A percentile compares a stretch with the other conserved stretches of the same genome.
Conservation (phyloP, 257 asterid species). For the Gardenia jasminoides region DNA sequence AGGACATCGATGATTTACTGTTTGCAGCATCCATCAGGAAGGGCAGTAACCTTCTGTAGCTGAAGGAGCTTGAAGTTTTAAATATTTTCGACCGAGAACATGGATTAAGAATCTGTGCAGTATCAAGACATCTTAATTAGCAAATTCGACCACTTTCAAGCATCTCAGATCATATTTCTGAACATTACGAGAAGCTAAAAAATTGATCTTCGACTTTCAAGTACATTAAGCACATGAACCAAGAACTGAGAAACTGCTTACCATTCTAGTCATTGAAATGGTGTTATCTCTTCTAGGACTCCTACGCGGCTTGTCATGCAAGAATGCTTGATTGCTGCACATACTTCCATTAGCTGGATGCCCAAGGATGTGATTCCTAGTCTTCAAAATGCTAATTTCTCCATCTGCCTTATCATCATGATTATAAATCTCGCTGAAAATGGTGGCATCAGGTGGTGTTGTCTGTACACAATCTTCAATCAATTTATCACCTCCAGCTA, state of each 20-base stretch:
- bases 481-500: slow-evolving; percentile 26
- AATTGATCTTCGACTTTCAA: background rate
- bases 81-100: slow-evolving; percentile 58
- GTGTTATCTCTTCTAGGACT: slow-evolving; percentile 34
- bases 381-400: slow-evolving; percentile 17
- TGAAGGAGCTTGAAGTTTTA: slow-evolving; percentile 52
- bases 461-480: slow-evolving; percentile 43
- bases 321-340: slow-evolving; percentile 8
- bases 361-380: slow-evolving; percentile 14
- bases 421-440: slow-evolving; percentile 26
- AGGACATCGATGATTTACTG: slow-evolving; percentile 32
- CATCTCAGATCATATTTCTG: background rate
- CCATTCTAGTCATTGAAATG: slow-evolving; percentile 34
- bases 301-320: background rate
- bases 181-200: background rate
- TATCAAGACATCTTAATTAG: slow-evolving; percentile 12
- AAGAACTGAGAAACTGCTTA: slow-evolving; percentile 18
- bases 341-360: slow-evolving; percentile 25
- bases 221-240: slow-evolving; percentile 1
- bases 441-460: slow-evolving; percentile 64
- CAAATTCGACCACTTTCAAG: slow-evolving; percentile 1
- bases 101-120: slow-evolving; percentile 58
- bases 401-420: slow-evolving; percentile 12
- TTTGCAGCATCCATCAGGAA: slow-evolving; percentile 64
- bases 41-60: slow-evolving; percentile 80